Conservation (phyloP, 345 rosid species). For the Ricinus communis region DNA sequence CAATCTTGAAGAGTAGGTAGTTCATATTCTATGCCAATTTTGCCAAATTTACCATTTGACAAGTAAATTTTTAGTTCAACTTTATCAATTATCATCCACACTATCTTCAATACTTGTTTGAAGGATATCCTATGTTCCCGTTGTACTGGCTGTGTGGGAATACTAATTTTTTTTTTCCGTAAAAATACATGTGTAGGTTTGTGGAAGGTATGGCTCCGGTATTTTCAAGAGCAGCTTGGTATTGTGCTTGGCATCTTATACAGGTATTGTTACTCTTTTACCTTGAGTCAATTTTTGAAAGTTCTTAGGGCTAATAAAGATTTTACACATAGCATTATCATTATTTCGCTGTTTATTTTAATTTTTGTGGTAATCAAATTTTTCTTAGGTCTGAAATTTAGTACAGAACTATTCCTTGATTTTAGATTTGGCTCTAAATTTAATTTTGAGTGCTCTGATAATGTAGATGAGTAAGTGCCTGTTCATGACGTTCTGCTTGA, state of each 20-base stretch:
- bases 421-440: not conserved
- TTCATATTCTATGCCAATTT: not conserved
- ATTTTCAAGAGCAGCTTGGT: slow-evolving; percentile 97
- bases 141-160: not conserved
- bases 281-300: not conserved
- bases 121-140: not conserved
- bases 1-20: not conserved
- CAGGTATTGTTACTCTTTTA: slow-evolving; percentile 52
- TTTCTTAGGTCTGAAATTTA: not conserved
- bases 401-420: not conserved
- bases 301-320: not conserved
- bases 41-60: not conserved
- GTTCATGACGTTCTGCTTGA: no score
- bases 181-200: slow-evolving; percentile 49
- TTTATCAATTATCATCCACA: no score
- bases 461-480: not conserved
- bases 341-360: not conserved
- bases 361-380: not conserved
- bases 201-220: slow-evolving; percentile 99
- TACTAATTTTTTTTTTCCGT: slow-evolving; percentile 12
- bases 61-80: not conserved
- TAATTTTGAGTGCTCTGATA: not conserved
- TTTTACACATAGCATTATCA: not conserved
- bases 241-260: slow-evolving; percentile 98
- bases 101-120: not conserved